These are phyloP conservation scores for Clitopilus passeckerianus DNA, from an alignment of 768 basidiomycete genomes.

Conservation along the genomic window DNA sequence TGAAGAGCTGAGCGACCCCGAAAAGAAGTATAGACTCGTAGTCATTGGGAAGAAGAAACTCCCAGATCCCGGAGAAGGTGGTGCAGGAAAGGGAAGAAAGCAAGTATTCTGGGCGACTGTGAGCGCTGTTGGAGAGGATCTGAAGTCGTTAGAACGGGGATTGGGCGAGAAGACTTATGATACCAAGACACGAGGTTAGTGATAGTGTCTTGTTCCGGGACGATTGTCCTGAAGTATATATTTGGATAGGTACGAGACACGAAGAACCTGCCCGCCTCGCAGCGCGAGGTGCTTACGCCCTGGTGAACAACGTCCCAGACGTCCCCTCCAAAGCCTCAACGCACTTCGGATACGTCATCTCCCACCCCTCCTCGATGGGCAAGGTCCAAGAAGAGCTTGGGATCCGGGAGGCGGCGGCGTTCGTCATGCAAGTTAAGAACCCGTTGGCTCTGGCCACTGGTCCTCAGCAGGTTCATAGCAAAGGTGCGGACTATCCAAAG, in stretches of 20 bases:
- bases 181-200: constrained; percentile 55
- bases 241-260: constrained; percentile 40
- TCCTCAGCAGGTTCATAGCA: constrained; percentile 22
- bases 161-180: constrained; percentile 50
- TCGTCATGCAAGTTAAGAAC: constrained; percentile 60
- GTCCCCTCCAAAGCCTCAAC: constrained; percentile 43
- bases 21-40: constrained; percentile 45
- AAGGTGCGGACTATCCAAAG: constrained; percentile 39
- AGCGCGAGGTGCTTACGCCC: constrained; percentile 55
- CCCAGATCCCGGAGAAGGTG: constrained; percentile 36
- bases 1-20: constrained; percentile 22
- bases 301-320: constrained; percentile 43
- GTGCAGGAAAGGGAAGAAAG: constrained; percentile 29
- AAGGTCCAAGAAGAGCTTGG: constrained; percentile 54
- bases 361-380: constrained; percentile 44
- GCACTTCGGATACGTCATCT: constrained; percentile 47
- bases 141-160: constrained; percentile 39
- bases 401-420: constrained; percentile 46
- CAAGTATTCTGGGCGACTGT: constrained; percentile 51
- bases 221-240: neutral
- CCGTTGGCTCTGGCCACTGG: constrained; percentile 40
- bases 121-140: constrained; percentile 44
- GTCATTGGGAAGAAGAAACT: constrained; percentile 56
- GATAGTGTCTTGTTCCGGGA: neutral
- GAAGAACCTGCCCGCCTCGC: constrained; percentile 47